Evolutionary conservation across 1,139 yeast species (phyloP).

Genomic region (Zygoascus meyerae): DNA sequence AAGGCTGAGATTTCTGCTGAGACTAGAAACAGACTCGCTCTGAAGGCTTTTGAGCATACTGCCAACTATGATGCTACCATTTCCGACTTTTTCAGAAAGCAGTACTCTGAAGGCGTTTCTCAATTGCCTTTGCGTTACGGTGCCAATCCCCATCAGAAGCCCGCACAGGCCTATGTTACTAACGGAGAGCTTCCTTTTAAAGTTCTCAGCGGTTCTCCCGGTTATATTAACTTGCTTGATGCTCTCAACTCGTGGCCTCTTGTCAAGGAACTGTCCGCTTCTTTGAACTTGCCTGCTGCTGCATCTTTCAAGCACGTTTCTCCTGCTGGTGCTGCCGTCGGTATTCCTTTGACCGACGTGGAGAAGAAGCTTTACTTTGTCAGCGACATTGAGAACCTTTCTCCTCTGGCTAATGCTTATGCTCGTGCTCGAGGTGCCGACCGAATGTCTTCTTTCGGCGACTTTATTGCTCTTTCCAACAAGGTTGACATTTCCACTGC

Average conservation of each 20-base stretch:
- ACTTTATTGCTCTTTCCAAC: constrained; percentile 93
- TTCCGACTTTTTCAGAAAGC: constrained; percentile 95
- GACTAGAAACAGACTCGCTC: constrained; percentile 76
- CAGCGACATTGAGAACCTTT: constrained; percentile 85
- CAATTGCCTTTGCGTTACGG: constrained; percentile 96
- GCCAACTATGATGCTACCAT: constrained; percentile 96
- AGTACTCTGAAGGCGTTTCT: constrained; percentile 81
- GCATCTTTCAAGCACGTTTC: constrained; percentile 98
- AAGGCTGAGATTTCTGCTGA: constrained; percentile 68
- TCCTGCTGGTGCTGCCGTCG: constrained; percentile 98
- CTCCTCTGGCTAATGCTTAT: constrained; percentile 95
- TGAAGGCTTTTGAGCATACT: constrained; percentile 97
- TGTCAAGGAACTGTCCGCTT: constrained; percentile 92
- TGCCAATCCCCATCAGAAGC: constrained; percentile 98
- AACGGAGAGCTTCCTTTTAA: constrained; percentile 88
- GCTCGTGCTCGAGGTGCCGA: constrained; percentile 99
- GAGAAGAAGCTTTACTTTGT: constrained; percentile 96
- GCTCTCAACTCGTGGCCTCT: constrained; percentile 98
- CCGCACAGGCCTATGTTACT: constrained; percentile 92
- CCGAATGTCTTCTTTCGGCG: constrained; percentile 98
- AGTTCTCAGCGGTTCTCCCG: constrained; percentile 92
- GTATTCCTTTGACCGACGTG: constrained; percentile 79
- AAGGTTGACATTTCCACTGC: constrained; percentile 96
- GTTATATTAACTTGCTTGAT: constrained; percentile 91
- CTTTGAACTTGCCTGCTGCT: constrained; percentile 94